Percentiles rank a stretch among this genome's conserved stretches.
Conservation (phyloP, 169 alveolate genomes). For the Cryptosporidium ryanae region DNA sequence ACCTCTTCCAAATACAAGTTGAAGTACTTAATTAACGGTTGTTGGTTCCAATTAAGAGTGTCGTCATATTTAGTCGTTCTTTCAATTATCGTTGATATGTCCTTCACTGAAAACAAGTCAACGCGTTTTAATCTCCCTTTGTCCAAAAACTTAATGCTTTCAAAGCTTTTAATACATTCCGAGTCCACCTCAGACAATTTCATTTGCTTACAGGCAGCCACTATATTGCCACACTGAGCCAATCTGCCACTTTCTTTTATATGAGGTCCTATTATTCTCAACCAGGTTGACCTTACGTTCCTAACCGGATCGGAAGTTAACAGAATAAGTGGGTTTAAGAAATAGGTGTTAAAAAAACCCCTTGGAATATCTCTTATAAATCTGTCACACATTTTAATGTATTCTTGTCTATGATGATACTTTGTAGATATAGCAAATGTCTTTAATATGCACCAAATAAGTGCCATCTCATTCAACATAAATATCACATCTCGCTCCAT, state of each 20-base stretch:
- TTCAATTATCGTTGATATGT: conserved; percentile 39
- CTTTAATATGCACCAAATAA: conserved; percentile 68
- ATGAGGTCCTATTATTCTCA: conserved; percentile 69
- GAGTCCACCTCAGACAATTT: conserved; percentile 35
- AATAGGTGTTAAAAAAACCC: conserved; percentile 49
- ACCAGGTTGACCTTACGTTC: conserved; percentile 56
- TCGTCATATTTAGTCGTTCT: conserved; percentile 28
- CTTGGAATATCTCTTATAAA: conserved; percentile 69
- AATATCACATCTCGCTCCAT: conserved; percentile 5
- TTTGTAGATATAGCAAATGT: conserved; percentile 65
- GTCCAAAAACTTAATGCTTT: conserved; percentile 37
- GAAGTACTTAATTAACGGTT: conserved; percentile 57
- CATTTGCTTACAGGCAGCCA: conserved; percentile 73
- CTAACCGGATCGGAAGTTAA: conserved; percentile 66
- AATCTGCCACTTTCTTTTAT: conserved; percentile 68
- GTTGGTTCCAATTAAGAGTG: conserved; percentile 61
- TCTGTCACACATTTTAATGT: conserved; percentile 61
- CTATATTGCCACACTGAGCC: conserved; percentile 65
- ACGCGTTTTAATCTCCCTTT: conserved; percentile 63
- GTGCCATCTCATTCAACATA: conserved; percentile 39
- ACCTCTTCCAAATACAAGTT: conserved; percentile 61
- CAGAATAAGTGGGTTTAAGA: conserved; percentile 42
- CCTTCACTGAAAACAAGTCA: conserved; percentile 39
- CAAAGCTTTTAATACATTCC: conserved; percentile 27
- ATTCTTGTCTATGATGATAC: conserved; percentile 72